These are phyloP conservation scores for Pythium brachiatum DNA, from an alignment of 352 stramenopile genomes.

Conservation along the genomic window DNA sequence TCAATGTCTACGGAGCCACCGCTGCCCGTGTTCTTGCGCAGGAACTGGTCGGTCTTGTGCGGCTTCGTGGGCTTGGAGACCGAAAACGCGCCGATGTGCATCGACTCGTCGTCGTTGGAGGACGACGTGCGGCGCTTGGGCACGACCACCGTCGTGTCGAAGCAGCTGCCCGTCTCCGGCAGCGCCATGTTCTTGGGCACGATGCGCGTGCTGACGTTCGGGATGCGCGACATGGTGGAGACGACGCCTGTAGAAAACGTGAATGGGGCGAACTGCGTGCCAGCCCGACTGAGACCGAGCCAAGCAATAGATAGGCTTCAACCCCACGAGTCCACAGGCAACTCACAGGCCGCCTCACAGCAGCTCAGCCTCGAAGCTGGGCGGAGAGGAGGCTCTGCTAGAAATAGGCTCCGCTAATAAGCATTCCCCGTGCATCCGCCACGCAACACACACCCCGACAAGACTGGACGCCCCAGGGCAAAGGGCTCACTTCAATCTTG, in stretches of 20 bases:
- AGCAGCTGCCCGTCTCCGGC: slow-evolving; percentile 92
- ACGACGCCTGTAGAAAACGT: slow-evolving; percentile 19
- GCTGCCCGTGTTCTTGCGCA: slow-evolving; percentile 88
- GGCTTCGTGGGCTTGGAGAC: slow-evolving; percentile 85
- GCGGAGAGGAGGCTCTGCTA: not conserved
- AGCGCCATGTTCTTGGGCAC: slow-evolving; percentile 73
- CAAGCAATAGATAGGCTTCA: not conserved
- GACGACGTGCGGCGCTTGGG: slow-evolving; percentile 71
- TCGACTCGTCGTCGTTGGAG: slow-evolving; percentile 61
- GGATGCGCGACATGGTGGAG: slow-evolving; percentile 62
- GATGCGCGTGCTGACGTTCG: slow-evolving; percentile 81
- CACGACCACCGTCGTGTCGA: slow-evolving; percentile 87
- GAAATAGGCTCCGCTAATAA: not conserved
- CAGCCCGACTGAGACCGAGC: not conserved
- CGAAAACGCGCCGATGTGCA: slow-evolving; percentile 86
- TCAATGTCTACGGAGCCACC: slow-evolving; percentile 82
- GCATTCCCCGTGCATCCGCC: not conserved
- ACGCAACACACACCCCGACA: not conserved
- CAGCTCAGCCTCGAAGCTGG: slow-evolving; percentile 1
- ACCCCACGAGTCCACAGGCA: not conserved
- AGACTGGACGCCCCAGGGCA: not conserved
- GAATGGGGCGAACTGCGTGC: slow-evolving; percentile 8
- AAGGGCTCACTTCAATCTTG: slow-evolving; percentile 3
- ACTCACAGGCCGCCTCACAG: not conserved
- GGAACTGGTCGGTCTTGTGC: slow-evolving; percentile 86